Base-by-base conservation (phyloP, 208 protist genomes). In the Novymonas esmeraldas region DNA sequence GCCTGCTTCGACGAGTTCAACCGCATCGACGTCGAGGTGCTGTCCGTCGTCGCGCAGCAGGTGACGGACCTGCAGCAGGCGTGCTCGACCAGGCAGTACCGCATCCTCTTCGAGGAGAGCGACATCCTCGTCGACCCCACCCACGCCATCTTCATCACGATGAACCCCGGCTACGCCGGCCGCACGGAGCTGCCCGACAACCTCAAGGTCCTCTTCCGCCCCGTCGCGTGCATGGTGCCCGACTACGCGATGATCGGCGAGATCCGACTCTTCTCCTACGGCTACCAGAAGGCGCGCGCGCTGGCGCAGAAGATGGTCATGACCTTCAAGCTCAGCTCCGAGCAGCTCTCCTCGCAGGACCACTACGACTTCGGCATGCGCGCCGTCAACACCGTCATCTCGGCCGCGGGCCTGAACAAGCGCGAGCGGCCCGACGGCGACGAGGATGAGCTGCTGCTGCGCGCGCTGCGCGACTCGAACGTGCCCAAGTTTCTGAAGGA, bases 291-390 rank as follows among this genome's bases (percentile, higher is more conserved):
- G 74, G 97, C 98, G 22, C 82, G 93, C 34, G 77, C 73, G 24
- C 78, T 99, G 39, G 88, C 98, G 33, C 82, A 98, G 46, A 99
- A 99, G 87, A 99, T 99, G 94, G 96, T 98, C 48, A 95, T 97
- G 78, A 98, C 97, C 26, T 99, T 99, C 82, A 97, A 98, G 70
- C 85, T 99, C 16, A 98, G 95, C 70, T 99, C 96, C 24, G 98
- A 99, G 86, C 98, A 99, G 85, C 87, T 99, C 5, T 98, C 94
- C 6, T 98, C 93, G 52, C 98, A 99, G 86, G 92, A 98, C 64
- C 98, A 99, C 85, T 99, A 99, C 81, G 98, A 99, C 59, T 99
- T 99, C 77, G 98, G 98, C 72, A 99, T 99, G 98, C 92, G 98
- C 64, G 98, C 98, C n/a, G 98, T 99, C 41, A 99, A 99, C 86